Percentiles rank a stretch among this genome's conserved stretches.
Evolutionary conservation across 75 land plant genomes (phyloP).

Genomic region (Picea sitchensis): DNA sequence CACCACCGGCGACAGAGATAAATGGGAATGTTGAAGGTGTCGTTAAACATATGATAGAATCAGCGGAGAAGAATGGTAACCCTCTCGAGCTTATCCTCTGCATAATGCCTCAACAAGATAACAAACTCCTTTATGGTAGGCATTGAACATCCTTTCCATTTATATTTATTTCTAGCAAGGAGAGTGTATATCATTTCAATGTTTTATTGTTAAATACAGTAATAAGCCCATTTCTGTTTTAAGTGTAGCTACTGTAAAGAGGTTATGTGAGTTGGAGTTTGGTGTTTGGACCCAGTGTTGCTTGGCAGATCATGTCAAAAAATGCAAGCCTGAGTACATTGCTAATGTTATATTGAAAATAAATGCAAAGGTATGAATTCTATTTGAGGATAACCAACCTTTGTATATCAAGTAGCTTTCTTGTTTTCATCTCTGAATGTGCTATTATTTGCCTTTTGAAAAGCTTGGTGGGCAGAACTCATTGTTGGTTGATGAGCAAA

Average conservation of each 20-base stretch:
- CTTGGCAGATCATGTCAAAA: slow-evolving; percentile 18
- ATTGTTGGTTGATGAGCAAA: slow-evolving; percentile 15
- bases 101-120: slow-evolving; percentile 17
- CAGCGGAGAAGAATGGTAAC: neutral
- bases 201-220: neutral
- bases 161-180: neutral
- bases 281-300: slow-evolving; percentile 25
- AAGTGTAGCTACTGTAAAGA: slow-evolving; percentile 18
- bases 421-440: neutral
- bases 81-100: slow-evolving; percentile 16
- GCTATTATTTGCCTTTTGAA: neutral
- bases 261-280: slow-evolving; percentile 22
- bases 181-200: neutral
- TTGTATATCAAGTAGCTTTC: neutral
- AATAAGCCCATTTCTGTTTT: neutral
- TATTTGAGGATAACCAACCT: neutral
- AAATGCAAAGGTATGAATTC: slow-evolving; percentile 23
- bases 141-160: neutral
- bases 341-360: slow-evolving; percentile 25
- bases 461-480: slow-evolving; percentile 24
- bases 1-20: too few relatives aligned
- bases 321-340: slow-evolving; percentile 14
- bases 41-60: too few relatives aligned
- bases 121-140: slow-evolving; percentile 22
- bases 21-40: too few relatives aligned